These are phyloP conservation scores for Agrostemma githago DNA, from an alignment of 148 eudicot genomes.

Conservation along the genomic window DNA sequence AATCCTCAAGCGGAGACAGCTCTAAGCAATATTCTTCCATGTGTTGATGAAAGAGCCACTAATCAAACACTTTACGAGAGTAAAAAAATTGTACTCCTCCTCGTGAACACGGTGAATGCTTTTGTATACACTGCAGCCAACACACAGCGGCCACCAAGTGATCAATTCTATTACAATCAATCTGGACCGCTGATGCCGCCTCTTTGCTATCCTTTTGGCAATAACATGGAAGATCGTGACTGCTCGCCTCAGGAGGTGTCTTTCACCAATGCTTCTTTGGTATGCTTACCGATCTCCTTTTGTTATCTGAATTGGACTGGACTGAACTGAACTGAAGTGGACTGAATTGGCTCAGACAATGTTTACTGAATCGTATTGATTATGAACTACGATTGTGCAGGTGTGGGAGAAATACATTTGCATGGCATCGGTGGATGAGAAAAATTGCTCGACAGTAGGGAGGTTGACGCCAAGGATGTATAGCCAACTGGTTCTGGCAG, in stretches of 20 bases:
- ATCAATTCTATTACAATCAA: constrained; percentile 64
- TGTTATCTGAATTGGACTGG: not conserved
- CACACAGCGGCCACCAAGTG: constrained; percentile 48
- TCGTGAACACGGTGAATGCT: constrained; percentile 58
- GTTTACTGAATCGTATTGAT: too few species aligned
- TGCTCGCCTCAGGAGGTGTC: constrained; percentile 59
- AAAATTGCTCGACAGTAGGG: constrained; percentile 55
- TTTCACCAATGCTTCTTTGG: constrained; percentile 71
- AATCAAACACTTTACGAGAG: constrained; percentile 72
- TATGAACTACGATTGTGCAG: constrained; percentile 30
- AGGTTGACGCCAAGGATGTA: constrained; percentile 79
- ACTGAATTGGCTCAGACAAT: too few species aligned
- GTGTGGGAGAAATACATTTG: constrained; percentile 83
- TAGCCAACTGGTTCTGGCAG: constrained; percentile 51
- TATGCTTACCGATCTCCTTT: constrained; percentile 26
- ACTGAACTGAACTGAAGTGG: too few species aligned
- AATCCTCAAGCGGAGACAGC: constrained; percentile 92
- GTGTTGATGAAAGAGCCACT: constrained; percentile 78
- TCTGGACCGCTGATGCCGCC: constrained; percentile 79
- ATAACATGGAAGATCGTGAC: constrained; percentile 61
- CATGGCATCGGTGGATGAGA: constrained; percentile 33
- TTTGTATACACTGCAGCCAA: constrained; percentile 67
- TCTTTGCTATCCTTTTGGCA: constrained; percentile 76
- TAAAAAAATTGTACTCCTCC: constrained; percentile 49
- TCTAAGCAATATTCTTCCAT: constrained; percentile 89